Percentiles rank a stretch among this genome's conserved stretches.
Evolutionary conservation across 768 basidiomycete species (phyloP).

Genomic region (Scleroderma bovista): DNA sequence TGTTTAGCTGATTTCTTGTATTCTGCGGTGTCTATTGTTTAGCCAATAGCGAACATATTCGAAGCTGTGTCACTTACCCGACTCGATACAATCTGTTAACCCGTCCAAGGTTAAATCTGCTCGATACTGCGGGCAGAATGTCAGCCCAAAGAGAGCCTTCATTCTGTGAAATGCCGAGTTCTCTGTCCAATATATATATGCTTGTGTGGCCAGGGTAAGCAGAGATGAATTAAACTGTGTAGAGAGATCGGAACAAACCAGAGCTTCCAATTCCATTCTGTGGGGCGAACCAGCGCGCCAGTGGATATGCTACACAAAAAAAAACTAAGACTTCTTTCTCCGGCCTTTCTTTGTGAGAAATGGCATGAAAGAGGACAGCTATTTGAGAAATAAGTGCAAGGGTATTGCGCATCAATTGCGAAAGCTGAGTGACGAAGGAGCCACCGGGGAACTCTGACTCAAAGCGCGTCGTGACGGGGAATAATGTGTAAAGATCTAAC

Average conservation of each 20-base stretch:
- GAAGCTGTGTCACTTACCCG: conserved; percentile 18
- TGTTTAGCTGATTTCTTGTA: conserved; percentile 26
- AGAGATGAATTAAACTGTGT: not conserved
- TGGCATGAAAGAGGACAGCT: conserved; percentile 11
- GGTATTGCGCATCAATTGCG: conserved; percentile 15
- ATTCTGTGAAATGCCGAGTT: conserved; percentile 35
- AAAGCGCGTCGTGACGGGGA: conserved; percentile 19
- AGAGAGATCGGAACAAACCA: conserved; percentile 21
- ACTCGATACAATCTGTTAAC: conserved; percentile 20
- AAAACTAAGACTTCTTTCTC: conserved; percentile 25
- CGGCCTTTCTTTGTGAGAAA: conserved; percentile 16
- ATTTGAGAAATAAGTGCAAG: conserved; percentile 25
- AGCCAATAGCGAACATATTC: not conserved
- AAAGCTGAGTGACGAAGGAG: conserved; percentile 23
- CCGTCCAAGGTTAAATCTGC: conserved; percentile 35
- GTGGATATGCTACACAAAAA: conserved; percentile 24
- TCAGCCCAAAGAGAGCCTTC: conserved; percentile 32
- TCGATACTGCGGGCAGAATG: conserved; percentile 33
- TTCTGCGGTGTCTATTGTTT: conserved; percentile 22
- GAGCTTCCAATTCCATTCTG: conserved; percentile 30
- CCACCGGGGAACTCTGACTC: conserved; percentile 33
- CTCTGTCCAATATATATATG: conserved; percentile 36
- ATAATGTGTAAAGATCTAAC: conserved; percentile 12
- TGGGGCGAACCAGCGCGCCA: conserved; percentile 30
- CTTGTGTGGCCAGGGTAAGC: conserved; percentile 14